Conservation (phyloP, 345 rosid genomes). For the Rhodamnia rubescens region DNA sequence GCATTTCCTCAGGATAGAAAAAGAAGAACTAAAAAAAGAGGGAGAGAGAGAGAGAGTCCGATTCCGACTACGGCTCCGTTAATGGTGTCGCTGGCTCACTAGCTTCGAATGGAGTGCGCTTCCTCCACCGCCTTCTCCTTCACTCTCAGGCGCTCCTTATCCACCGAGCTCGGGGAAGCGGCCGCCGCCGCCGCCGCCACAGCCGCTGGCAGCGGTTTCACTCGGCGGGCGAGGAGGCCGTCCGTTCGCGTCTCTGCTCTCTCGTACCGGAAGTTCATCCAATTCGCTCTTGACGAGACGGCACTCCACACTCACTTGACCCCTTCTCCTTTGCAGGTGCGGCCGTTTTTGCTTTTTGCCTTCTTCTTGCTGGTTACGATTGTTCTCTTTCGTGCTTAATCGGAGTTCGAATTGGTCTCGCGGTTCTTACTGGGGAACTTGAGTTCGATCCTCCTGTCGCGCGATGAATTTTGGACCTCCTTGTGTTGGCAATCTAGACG, state of each 20-base stretch:
- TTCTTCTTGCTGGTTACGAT: not conserved
- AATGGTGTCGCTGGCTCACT: not conserved
- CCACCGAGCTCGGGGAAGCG: not conserved
- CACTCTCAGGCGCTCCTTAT: not conserved
- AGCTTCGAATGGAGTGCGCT: not conserved
- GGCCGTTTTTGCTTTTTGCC: not conserved
- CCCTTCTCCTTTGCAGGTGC: constrained; percentile 72
- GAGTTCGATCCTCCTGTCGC: not conserved
- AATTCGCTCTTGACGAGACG: constrained; percentile 52
- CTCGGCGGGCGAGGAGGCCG: not conserved
- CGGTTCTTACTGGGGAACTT: not conserved
- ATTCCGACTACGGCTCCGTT: not conserved
- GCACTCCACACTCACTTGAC: constrained; percentile 22
- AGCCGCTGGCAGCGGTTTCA: not conserved
- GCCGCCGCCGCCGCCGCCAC: not conserved
- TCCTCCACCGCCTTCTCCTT: not conserved
- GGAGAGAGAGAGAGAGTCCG: not conserved
- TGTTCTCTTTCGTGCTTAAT: not conserved
- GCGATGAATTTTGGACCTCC: not conserved
- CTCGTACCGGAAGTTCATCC: constrained; percentile 47
- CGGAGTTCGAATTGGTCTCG: not conserved
- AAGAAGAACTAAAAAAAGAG: not conserved
- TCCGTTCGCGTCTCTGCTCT: constrained; percentile 22
- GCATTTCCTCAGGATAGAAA: not conserved
- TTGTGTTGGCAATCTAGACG: not conserved